These are phyloP conservation scores for Triticum dicoccoides DNA, from an alignment of 176 grass and related monocot genomes.

Conservation along the genomic window DNA sequence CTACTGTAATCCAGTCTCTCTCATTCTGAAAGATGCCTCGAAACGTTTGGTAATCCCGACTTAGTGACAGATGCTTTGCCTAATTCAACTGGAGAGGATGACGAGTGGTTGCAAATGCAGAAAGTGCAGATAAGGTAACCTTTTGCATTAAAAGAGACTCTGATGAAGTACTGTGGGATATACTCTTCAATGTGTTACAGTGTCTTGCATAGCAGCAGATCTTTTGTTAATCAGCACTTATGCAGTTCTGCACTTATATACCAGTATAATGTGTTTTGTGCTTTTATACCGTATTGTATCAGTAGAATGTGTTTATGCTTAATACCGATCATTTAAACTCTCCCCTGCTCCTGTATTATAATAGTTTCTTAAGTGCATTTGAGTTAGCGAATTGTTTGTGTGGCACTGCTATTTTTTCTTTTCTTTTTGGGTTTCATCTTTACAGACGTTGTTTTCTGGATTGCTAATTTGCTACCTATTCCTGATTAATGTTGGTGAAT, in stretches of 20 bases:
- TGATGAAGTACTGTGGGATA: not conserved
- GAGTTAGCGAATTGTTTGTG: not conserved
- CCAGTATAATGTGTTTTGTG: not conserved
- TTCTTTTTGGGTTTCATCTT: not conserved
- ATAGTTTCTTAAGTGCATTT: not conserved
- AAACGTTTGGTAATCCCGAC: not conserved
- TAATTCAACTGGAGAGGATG: conserved; percentile 34
- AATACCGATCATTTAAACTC: not conserved
- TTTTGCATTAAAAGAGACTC: not conserved
- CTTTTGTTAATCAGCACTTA: not conserved
- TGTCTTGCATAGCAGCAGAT: not conserved
- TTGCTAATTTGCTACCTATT: not conserved
- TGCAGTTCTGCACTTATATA: not conserved
- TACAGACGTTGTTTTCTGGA: not conserved
- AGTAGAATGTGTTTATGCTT: not conserved
- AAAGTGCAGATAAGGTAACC: conserved; percentile 58
- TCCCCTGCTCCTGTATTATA: not conserved
- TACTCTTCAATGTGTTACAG: not conserved
- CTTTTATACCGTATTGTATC: too few relatives aligned
- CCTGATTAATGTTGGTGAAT: not conserved
- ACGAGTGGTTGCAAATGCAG: conserved; percentile 65
- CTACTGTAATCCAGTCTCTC: not conserved
- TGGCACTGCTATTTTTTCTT: not conserved
- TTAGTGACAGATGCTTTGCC: conserved; percentile 32
- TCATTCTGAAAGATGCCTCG: not conserved